These are phyloP conservation scores for Penicillium corylophilum DNA, from an alignment of 2,329 filamentous ascomycete species.

Conservation along the genomic window DNA sequence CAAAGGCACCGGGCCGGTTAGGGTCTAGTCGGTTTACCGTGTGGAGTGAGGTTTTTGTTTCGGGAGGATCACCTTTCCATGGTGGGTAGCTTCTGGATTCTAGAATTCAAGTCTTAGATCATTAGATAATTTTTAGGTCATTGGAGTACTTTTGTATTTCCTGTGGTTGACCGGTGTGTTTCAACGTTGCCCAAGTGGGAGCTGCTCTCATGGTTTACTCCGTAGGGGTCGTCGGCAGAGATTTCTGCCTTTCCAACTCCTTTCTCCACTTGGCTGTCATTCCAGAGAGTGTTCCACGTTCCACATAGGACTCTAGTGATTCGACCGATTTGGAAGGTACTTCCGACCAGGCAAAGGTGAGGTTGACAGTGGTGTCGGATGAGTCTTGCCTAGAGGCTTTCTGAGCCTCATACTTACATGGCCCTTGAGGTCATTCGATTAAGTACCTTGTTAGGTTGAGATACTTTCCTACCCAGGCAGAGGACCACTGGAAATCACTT, in stretches of 20 bases:
- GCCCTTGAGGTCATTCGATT: too few species aligned
- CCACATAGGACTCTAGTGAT: not conserved
- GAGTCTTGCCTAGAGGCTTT: not conserved
- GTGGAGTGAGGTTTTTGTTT: not conserved
- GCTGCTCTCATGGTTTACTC: not conserved
- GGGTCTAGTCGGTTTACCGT: not conserved
- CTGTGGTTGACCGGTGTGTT: not conserved
- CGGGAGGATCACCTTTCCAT: not conserved
- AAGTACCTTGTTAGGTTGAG: too few species aligned
- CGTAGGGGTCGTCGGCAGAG: not conserved
- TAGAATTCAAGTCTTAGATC: not conserved
- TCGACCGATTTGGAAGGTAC: not conserved
- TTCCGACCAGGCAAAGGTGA: not conserved
- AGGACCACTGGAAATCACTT: too few species aligned
- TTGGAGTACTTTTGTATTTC: not conserved
- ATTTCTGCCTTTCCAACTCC: not conserved
- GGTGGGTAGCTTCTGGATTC: not conserved
- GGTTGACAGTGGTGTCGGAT: not conserved
- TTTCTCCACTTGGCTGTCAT: not conserved
- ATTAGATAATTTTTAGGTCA: not conserved
- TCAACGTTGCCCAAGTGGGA: not conserved
- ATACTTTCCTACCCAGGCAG: too few species aligned
- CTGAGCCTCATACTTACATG: not conserved
- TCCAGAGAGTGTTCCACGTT: not conserved
- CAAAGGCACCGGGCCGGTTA: not conserved